Conservation (phyloP, 2,329 filamentous ascomycete species). For the Penicillium hordei region DNA sequence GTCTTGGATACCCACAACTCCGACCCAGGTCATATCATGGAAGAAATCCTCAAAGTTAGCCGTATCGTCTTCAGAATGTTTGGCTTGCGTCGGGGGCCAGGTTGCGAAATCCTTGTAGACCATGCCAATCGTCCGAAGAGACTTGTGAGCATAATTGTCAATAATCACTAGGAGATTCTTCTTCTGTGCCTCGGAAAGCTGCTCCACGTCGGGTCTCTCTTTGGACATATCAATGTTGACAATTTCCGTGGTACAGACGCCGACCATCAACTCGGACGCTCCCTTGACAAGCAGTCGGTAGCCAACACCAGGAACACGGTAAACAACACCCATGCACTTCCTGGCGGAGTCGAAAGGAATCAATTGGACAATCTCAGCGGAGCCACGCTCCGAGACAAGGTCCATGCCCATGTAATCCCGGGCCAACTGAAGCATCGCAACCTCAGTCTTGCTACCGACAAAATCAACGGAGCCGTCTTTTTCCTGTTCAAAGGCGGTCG, state of each 20-base stretch:
- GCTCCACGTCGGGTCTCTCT: slow-evolving; percentile 24
- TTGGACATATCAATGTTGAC: slow-evolving; percentile 32
- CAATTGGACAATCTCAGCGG: slow-evolving; percentile 63
- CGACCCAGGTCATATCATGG: slow-evolving; percentile 70
- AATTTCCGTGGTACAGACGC: slow-evolving; percentile 35
- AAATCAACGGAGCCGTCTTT: slow-evolving; percentile 66
- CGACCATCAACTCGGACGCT: slow-evolving; percentile 49
- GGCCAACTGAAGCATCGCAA: slow-evolving; percentile 69
- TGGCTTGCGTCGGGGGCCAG: slow-evolving; percentile 63
- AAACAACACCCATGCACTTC: slow-evolving; percentile 61
- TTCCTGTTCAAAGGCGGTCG: slow-evolving; percentile 74
- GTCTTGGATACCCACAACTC: slow-evolving; percentile 72
- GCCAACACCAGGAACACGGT: slow-evolving; percentile 38
- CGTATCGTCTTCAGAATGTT: slow-evolving; percentile 57
- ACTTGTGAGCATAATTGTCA: slow-evolving; percentile 51
- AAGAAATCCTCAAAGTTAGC: slow-evolving; percentile 69
- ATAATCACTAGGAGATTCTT: slow-evolving; percentile 37
- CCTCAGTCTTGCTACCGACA: slow-evolving; percentile 77
- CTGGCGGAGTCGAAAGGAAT: slow-evolving; percentile 74
- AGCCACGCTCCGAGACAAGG: slow-evolving; percentile 62
- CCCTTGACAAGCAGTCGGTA: slow-evolving; percentile 52
- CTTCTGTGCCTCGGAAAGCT: slow-evolving; percentile 29
- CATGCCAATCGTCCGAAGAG: slow-evolving; percentile 72
- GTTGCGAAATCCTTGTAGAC: slow-evolving; percentile 70
- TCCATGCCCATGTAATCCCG: slow-evolving; percentile 67